These are phyloP conservation scores for Nematocida sp. DNA, from an alignment of 371 early-diverging fungal genomes.

Conservation along the genomic window DNA sequence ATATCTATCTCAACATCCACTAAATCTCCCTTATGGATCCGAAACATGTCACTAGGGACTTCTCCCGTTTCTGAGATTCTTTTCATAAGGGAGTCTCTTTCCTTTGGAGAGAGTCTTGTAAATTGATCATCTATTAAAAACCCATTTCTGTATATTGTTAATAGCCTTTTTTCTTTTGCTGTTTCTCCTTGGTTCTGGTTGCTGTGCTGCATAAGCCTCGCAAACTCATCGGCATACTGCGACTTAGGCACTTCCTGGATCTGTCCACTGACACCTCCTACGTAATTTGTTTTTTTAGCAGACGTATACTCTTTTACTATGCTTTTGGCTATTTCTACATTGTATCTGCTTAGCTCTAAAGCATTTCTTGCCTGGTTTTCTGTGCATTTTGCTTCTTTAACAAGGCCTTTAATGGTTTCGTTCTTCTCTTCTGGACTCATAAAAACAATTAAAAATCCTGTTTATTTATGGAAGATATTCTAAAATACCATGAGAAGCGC, in stretches of 20 bases:
- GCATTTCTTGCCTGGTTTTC: conserved; percentile 54
- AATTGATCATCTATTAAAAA: conserved; percentile 48
- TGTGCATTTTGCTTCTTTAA: conserved; percentile 30
- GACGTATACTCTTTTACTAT: conserved; percentile 43
- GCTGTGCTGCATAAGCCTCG: conserved; percentile 22
- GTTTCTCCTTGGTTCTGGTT: background rate
- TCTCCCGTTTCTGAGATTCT: conserved; percentile 42
- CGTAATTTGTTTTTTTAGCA: conserved; percentile 29
- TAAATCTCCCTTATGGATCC: conserved; percentile 36
- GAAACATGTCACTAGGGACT: conserved; percentile 48
- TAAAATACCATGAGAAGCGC: background rate
- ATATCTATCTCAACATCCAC: conserved; percentile 44
- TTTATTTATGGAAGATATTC: conserved; percentile 25
- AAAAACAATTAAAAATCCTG: conserved; percentile 5
- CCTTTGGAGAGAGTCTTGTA: conserved; percentile 10
- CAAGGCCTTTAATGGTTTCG: background rate
- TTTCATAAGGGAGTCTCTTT: conserved; percentile 18
- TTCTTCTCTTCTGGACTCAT: conserved; percentile 3
- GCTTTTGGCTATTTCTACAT: conserved; percentile 12
- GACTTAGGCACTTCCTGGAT: conserved; percentile 47
- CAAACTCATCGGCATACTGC: conserved; percentile 41
- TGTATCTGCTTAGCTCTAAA: conserved; percentile 15
- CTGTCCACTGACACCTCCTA: conserved; percentile 45
- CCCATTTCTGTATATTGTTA: conserved; percentile 47
- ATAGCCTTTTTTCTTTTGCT: background rate